Conservation (phyloP, 176 grass and related monocot genomes). For the Panicum miliaceum region DNA sequence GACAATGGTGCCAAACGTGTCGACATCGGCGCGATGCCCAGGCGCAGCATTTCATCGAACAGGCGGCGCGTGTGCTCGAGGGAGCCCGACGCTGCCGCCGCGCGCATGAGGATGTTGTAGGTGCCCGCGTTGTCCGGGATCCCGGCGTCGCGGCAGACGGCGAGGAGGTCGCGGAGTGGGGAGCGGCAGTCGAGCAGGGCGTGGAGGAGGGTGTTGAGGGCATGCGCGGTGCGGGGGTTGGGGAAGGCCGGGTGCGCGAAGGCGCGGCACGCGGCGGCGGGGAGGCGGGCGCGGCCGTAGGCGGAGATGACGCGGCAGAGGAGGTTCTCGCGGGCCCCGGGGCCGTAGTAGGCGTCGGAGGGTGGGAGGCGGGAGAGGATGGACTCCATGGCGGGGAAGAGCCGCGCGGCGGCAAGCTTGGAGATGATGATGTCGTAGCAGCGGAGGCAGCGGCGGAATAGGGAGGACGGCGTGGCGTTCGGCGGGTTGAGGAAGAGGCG, state of each 20-base stretch:
- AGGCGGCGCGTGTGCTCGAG: conserved; percentile 38
- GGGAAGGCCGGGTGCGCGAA: conserved; percentile 60
- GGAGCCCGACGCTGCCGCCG: conserved; percentile 9
- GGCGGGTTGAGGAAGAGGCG: conserved; percentile 52
- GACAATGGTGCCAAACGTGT: conserved; percentile 65
- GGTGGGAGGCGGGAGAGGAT: conserved; percentile 44
- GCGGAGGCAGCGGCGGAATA: conserved; percentile 46
- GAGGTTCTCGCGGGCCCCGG: conserved; percentile 39
- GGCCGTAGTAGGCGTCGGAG: not conserved
- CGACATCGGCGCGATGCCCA: conserved; percentile 45
- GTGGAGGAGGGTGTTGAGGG: conserved; percentile 66
- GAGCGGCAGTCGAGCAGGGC: conserved; percentile 44
- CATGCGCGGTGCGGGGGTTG: conserved; percentile 48
- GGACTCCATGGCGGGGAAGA: conserved; percentile 60
- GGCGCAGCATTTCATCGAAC: conserved; percentile 69
- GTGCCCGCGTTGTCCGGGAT: conserved; percentile 46
- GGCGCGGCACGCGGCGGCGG: conserved; percentile 36
- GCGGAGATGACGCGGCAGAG: conserved; percentile 59
- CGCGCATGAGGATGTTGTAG: conserved; percentile 58
- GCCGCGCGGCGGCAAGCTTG: conserved; percentile 64
- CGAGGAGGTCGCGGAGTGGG: conserved; percentile 20
- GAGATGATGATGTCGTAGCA: conserved; percentile 67
- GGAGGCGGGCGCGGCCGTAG: conserved; percentile 60
- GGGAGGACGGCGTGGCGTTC: not conserved
- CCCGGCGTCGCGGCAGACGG: conserved; percentile 27